Conservation (phyloP, 768 basidiomycete genomes). For the Rhodotorula diobovata region DNA sequence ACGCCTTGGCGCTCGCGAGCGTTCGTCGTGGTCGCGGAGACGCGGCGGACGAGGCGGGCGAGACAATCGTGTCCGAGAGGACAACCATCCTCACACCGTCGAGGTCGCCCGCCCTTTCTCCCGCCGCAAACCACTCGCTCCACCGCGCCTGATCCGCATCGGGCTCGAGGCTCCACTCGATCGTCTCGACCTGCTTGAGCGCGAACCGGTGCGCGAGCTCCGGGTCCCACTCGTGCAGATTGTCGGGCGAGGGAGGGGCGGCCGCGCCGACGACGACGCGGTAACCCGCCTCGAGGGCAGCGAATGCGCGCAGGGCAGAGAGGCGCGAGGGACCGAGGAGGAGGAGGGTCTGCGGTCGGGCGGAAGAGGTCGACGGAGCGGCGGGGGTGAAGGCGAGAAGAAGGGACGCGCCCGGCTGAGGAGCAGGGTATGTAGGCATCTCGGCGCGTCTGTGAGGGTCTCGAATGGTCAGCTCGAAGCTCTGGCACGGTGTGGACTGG, state of each 20-base stretch:
- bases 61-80: slow-evolving; percentile 68
- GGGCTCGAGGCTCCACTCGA: slow-evolving; percentile 49
- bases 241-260: background rate
- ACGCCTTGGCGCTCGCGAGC: slow-evolving; percentile 55
- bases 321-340: slow-evolving; percentile 74
- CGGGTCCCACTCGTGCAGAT: slow-evolving; percentile 10
- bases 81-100: slow-evolving; percentile 55
- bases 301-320: slow-evolving; percentile 75
- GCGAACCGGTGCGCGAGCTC: slow-evolving; percentile 62
- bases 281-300: slow-evolving; percentile 42
- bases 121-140: slow-evolving; percentile 18
- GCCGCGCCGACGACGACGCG: slow-evolving; percentile 26
- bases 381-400: slow-evolving; percentile 68
- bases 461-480: background rate
- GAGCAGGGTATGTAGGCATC: slow-evolving; percentile 42
- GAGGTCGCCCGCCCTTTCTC: background rate
- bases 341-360: slow-evolving; percentile 52
- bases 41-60: slow-evolving; percentile 33
- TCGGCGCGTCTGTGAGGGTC: background rate
- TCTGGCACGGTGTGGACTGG: too few relatives aligned
- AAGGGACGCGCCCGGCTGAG: slow-evolving; percentile 63
- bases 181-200: slow-evolving; percentile 57
- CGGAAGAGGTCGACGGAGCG: slow-evolving; percentile 42
- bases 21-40: slow-evolving; percentile 44
- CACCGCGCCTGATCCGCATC: slow-evolving; percentile 10